Evolutionary conservation across 2,329 filamentous ascomycete species (phyloP), one percentile per base, ranked within the genome.

Genomic region (Monilinia fructicola): DNA sequence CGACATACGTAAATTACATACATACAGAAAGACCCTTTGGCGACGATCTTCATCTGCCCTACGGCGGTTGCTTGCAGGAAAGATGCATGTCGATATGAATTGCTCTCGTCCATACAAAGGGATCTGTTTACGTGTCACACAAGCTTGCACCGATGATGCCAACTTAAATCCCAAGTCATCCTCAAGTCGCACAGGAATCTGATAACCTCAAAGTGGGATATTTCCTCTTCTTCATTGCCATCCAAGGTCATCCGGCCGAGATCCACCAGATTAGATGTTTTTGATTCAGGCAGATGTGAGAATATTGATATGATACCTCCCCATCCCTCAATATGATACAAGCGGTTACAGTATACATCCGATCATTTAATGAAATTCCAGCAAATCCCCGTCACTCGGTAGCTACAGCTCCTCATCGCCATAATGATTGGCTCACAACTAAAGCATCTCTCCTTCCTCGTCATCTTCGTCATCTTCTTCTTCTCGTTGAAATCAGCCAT

Each of bases 31-130:
- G 67, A 65, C 59, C 65, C 64, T 54, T 61, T 58, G 67, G 42
- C 67, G 70, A 71, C 67, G 70, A 72, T 72, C 69, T 46, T 66
- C 68, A 70, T 68, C 66, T 67, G 46, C 65, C 69, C 54, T 65
- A 60, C 54, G 64, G 50, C 46, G 64, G 64, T 46, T 65, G 18
- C 64, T 44, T 65, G 55, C 64, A 65, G 64, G 44, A 60, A 31
- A 65, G 54, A 53, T 65, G 64, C 64, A 65, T 65, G 26, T 28
- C 35, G 44, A 38, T 23, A 16, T 59, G 35, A 60, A 60, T 55
- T 53, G n/a, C 31, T 60, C 38, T 60, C 44, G 26, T n/a, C 54
- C 28, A 56, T 48, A 46, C 53, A 55, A 28, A 23, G 28, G 21
- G 11, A 48, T 44, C 18, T 21, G 16, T 56, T 35, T 14, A 9